Conservation (phyloP, 305 asterid genomes). For the Fraxinus greggii region DNA sequence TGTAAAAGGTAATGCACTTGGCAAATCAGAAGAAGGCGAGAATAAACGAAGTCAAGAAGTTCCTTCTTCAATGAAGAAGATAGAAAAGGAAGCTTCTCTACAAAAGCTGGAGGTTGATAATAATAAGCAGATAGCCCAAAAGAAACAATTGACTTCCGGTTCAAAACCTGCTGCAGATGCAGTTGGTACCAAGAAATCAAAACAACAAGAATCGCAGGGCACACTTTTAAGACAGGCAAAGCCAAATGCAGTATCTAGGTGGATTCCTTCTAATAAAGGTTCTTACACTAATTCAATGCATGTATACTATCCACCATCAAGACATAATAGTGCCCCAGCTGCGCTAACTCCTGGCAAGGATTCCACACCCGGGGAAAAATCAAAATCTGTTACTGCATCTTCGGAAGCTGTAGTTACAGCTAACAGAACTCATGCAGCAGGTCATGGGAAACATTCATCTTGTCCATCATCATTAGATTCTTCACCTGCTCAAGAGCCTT, state of each 20-base stretch:
- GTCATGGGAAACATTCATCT: slow-evolving; percentile 31
- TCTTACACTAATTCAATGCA: slow-evolving; percentile 92
- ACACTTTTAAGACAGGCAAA: slow-evolving; percentile 57
- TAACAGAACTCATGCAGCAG: slow-evolving; percentile 36
- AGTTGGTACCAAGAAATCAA: slow-evolving; percentile 46
- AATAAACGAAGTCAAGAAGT: slow-evolving; percentile 39
- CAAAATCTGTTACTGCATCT: slow-evolving; percentile 44
- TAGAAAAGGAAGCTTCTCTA: slow-evolving; percentile 50
- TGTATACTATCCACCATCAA: slow-evolving; percentile 80
- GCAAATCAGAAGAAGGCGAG: slow-evolving; percentile 44
- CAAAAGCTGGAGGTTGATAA: slow-evolving; percentile 43
- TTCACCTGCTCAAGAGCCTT: slow-evolving; percentile 34
- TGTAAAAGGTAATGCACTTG: slow-evolving; percentile 26
- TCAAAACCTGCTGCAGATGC: slow-evolving; percentile 50
- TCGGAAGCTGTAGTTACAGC: slow-evolving; percentile 40
- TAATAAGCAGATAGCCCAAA: slow-evolving; percentile 41
- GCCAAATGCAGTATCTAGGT: slow-evolving; percentile 77
- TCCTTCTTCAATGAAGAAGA: slow-evolving; percentile 32
- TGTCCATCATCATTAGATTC: slow-evolving; percentile 45
- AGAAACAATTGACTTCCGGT: slow-evolving; percentile 40
- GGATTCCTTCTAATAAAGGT: slow-evolving; percentile 94
- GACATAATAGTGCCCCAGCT: slow-evolving; percentile 88
- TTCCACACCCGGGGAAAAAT: slow-evolving; percentile 52
- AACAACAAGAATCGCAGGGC: slow-evolving; percentile 55
- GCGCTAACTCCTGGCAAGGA: slow-evolving; percentile 57